Evolutionary conservation across 2,329 filamentous ascomycete species (phyloP), one percentile per base, ranked within the genome.

Genomic region (Zalaria sp.): DNA sequence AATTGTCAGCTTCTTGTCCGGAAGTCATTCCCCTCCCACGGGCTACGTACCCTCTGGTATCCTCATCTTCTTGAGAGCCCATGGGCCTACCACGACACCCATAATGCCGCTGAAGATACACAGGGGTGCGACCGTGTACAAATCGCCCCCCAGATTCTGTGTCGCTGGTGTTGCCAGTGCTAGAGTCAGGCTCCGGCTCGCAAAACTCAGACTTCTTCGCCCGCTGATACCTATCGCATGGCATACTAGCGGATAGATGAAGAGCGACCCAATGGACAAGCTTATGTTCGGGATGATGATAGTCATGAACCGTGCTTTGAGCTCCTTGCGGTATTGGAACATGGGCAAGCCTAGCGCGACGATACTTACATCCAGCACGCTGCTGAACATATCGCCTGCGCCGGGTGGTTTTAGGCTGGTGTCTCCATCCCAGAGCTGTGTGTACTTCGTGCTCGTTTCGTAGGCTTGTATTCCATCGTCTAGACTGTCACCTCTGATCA

Each of bases 51-150:
- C 69, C 55, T 76, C 68, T 0, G 72, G 72, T 3, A 79, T 71
- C 43, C 59, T 65, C 46, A 78, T 47, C 55, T 59, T 60, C 4
- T 54, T 57, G 38, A 79, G 51, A 42, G 77, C 61, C 35, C 62
- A 53, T 10, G 61, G 59, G 0, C 73, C 75, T n/a, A 75, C 54
- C 5, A 79, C 55, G 3, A 72, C 73, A 0, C 75, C 75, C 5
- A 74, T 48, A 10, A 79, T 75, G 0, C 75, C 75, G 40, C 70
- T 75, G 58, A 75, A 67, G 36, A 79, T 74, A 4, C 71, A 72
- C 37, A 79, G 51, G 0, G 73, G 72, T 1, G 74, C 71, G 1
- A 69, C 67, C 1, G 73, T 71, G 44, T 72, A 72, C 7, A 63
- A 40, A 47, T 79, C 75, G 4, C 73, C 75, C 7, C 70, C 71